Evolutionary conservation across 2,329 filamentous ascomycete genomes (phyloP).

Genomic region (Penicillium occitanis): DNA sequence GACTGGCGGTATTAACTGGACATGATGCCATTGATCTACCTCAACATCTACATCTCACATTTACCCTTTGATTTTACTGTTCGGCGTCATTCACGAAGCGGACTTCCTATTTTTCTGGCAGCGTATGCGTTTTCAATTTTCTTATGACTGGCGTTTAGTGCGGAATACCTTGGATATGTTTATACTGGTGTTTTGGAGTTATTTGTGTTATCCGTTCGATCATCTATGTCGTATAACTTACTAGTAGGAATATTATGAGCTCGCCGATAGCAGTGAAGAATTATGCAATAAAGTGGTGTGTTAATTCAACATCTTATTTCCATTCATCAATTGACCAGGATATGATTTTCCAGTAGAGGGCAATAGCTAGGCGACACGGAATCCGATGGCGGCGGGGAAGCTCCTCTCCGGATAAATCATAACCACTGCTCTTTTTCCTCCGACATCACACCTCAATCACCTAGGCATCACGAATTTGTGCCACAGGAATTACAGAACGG

Average conservation of each 20-base stretch:
- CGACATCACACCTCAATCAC: neutral
- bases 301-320: neutral
- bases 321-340: neutral
- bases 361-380: neutral
- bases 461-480: neutral
- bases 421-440: neutral
- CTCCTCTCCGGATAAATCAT: neutral
- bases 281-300: neutral
- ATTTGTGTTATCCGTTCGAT: neutral
- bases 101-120: neutral
- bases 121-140: neutral
- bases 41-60: neutral
- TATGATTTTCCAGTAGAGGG: neutral
- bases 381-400: neutral
- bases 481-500: neutral
- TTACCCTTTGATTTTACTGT: neutral
- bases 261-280: neutral
- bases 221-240: neutral
- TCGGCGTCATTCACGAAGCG: slow-evolving; percentile 14
- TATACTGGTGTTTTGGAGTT: neutral
- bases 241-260: neutral
- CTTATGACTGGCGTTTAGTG: neutral
- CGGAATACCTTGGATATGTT: neutral
- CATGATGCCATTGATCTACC: slow-evolving; percentile 25
- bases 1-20: slow-evolving; percentile 35